Conservation (phyloP, 139 green algal genomes). For the Mesotaenium endlicherianum region DNA sequence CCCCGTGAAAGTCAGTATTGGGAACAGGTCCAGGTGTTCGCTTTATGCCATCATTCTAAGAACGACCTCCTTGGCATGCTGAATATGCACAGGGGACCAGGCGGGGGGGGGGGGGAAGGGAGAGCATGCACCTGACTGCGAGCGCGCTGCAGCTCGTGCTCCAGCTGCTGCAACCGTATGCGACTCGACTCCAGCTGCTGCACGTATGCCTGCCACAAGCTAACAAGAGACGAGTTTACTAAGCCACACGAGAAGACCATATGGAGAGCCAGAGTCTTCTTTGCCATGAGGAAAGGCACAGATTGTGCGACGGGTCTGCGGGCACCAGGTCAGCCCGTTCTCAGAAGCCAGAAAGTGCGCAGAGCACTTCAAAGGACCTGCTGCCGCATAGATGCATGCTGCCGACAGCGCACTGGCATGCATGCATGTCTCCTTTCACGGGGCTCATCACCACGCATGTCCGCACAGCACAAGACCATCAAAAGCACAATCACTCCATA, state of each 20-base stretch:
- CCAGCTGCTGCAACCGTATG: conserved; percentile 44
- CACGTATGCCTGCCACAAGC: conserved; percentile 35
- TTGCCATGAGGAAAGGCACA: too few species aligned
- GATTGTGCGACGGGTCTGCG: neutral
- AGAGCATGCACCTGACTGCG: conserved; percentile 22
- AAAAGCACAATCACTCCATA: too few species aligned
- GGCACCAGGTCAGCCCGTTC: neutral
- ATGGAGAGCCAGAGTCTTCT: too few species aligned
- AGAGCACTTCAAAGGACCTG: neutral
- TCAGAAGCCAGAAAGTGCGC: neutral
- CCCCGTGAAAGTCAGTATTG: too few species aligned
- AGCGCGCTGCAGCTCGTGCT: conserved; percentile 29
- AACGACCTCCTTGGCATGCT: too few species aligned
- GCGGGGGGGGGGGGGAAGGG: neutral
- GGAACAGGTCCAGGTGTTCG: too few species aligned
- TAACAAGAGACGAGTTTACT: neutral
- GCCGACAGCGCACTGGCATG: too few species aligned
- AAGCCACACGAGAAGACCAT: neutral
- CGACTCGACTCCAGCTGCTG: conserved; percentile 44
- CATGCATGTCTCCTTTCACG: too few species aligned
- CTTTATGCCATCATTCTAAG: too few species aligned
- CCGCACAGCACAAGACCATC: too few species aligned
- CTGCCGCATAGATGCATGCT: neutral
- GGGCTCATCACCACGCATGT: too few species aligned
- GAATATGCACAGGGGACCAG: too few species aligned